These are phyloP conservation scores for Usnea hakonensis DNA, from an alignment of 495 filamentous ascomycete genomes.

Conservation along the genomic window DNA sequence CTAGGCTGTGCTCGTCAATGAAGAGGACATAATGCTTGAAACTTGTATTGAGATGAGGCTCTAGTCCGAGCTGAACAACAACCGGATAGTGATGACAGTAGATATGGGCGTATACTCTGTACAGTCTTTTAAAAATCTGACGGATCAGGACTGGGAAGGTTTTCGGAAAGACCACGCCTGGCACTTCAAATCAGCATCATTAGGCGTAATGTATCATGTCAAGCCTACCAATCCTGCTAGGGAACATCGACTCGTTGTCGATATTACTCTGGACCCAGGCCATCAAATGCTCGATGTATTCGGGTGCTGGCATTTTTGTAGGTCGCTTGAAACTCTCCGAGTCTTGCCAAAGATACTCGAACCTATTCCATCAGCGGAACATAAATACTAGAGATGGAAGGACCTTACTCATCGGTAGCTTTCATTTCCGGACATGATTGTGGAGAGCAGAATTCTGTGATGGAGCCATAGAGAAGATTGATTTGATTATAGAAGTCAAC, in stretches of 20 bases:
- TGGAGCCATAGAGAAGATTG: constrained; percentile 95
- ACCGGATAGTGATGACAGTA: constrained; percentile 99
- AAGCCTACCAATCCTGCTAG: constrained; percentile 71
- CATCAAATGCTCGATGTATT: constrained; percentile 97
- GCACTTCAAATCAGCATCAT: constrained; percentile 15
- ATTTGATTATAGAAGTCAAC: constrained; percentile 99
- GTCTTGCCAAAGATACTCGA: constrained; percentile 99
- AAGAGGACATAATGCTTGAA: constrained; percentile 99
- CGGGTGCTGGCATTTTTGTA: constrained; percentile 95
- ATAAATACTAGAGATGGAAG: not conserved
- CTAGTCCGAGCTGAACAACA: constrained; percentile 85
- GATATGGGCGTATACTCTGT: constrained; percentile 97
- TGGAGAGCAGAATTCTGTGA: constrained; percentile 98
- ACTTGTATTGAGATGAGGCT: constrained; percentile 96
- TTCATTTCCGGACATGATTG: constrained; percentile 98
- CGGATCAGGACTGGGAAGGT: constrained; percentile 77
- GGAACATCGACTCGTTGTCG: constrained; percentile 91
- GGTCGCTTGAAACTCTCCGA: constrained; percentile 84
- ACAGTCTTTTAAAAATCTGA: constrained; percentile 96
- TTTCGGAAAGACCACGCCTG: constrained; percentile 93
- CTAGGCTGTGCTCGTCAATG: constrained; percentile 84
- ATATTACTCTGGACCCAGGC: constrained; percentile 91
- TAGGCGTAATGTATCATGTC: not conserved
- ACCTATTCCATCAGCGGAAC: constrained; percentile 43
- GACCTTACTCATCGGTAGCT: constrained; percentile 84